Base-by-base conservation (phyloP, 2,329 filamentous ascomycete species). In the Alternaria conjuncta region DNA sequence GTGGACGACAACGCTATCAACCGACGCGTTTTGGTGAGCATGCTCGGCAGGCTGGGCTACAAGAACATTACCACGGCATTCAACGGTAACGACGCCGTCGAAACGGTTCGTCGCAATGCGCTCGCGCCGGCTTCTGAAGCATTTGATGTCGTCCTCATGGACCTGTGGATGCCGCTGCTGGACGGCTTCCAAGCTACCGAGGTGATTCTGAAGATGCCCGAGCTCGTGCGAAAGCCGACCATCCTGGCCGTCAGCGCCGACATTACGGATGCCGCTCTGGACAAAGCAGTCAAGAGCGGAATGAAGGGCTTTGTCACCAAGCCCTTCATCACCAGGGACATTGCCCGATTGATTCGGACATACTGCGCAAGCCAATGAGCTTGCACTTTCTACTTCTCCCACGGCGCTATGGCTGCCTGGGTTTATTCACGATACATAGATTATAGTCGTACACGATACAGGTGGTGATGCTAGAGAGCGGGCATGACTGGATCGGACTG, bases 1-100 rank as follows among this genome's bases (percentile, higher is more conserved):
- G 90, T 89, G 5, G 90, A 92, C 79, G 90, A 92, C 78, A 92
- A 92, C 77, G 86, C 86, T 65, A 90, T 92, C 78, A 92, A 92
- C 72, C 87, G 90, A 58, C 88, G 87, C 49, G 85, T 92, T 0
- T 83, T 92, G 15, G 85, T 90, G 26, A 88, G 82, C 69, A 91
- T 91, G 86, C 85, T 92, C 8, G 82, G 82, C 21, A 90, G 90
- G 69, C 85, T 92, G 13, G 90, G 90, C 12, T 92, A 92, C 75
- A 82, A 81, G 26, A 84, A 85, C 58, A 84, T 92, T 13, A 82
- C 85, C 58, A 86, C 92, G 75, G 90, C 90, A 0, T 89, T 89
- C 70, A 89, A 92, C 71, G 90, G 90, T 44, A 84, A 86, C 49
- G 88, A 92, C 72, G 90, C 90, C 0, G 88, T 92, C 1, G 83